Percentiles rank a stretch among this genome's conserved stretches.
phyloP scores from a whole-genome alignment of 106 monocot species.

The Triglochin maritima region DNA sequence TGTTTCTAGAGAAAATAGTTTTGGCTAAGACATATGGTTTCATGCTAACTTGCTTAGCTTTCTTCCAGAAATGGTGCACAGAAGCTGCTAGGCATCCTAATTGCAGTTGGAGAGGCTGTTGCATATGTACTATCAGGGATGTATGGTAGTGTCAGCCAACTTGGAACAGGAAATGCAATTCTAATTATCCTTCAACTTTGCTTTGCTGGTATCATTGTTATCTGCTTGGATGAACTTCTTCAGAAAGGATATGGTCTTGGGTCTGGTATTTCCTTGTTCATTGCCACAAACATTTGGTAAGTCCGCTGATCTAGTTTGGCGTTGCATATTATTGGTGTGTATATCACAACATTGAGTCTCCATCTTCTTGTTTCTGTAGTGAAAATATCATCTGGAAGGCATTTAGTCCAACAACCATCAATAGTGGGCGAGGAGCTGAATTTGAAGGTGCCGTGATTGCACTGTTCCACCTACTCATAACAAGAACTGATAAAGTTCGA shows the following conservation, averaged over 20 bases:
- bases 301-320: neutral
- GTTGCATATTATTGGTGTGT: neutral
- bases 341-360: neutral
- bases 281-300: slow-evolving; percentile 49
- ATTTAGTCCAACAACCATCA: slow-evolving; percentile 30
- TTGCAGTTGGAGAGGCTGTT: slow-evolving; percentile 56
- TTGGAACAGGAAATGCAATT: slow-evolving; percentile 47
- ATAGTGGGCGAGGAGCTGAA: slow-evolving; percentile 29
- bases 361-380: neutral
- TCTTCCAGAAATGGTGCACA: slow-evolving; percentile 54
- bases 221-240: slow-evolving; percentile 55
- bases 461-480: slow-evolving; percentile 26
- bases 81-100: slow-evolving; percentile 52
- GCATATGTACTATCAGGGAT: slow-evolving; percentile 65
- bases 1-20: too few species aligned
- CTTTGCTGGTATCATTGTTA: slow-evolving; percentile 66
- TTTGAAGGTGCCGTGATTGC: slow-evolving; percentile 33
- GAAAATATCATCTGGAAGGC: slow-evolving; percentile 35
- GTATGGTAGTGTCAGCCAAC: slow-evolving; percentile 54
- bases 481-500: slow-evolving; percentile 28
- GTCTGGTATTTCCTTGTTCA: slow-evolving; percentile 51
- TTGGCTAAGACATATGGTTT: neutral
- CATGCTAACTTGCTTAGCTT: neutral
- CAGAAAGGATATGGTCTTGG: slow-evolving; percentile 74
- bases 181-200: slow-evolving; percentile 48